A percentile compares a stretch with the other conserved stretches of the same genome.
Conservation (phyloP, 148 eudicot genomes). For the Vaccinium darrowii region DNA sequence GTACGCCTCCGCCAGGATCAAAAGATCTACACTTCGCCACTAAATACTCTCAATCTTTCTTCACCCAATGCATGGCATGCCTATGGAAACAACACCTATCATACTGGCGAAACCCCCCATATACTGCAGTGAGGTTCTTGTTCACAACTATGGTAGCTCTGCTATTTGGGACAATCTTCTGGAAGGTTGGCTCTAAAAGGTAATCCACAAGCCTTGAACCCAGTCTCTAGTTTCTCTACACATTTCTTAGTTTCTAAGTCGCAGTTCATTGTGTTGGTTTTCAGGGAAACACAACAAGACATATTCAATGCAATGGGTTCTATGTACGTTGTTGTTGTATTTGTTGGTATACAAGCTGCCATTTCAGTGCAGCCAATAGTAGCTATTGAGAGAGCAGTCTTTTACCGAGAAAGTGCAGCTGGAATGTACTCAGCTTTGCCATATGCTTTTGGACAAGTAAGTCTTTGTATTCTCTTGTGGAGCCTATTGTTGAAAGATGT, state of each 20-base stretch:
- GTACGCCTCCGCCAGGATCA: constrained; percentile 48
- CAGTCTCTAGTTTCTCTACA: background rate
- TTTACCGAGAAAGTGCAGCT: constrained; percentile 68
- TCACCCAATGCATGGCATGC: constrained; percentile 52
- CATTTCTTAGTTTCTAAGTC: background rate
- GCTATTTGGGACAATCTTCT: constrained; percentile 59
- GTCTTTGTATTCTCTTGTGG: background rate
- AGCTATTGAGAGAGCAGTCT: constrained; percentile 62
- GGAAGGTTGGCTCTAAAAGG: constrained; percentile 47
- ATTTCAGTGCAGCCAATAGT: constrained; percentile 64
- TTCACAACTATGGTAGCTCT: constrained; percentile 49
- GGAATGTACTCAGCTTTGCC: constrained; percentile 75
- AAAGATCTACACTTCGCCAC: constrained; percentile 50
- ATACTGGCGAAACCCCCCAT: constrained; percentile 60
- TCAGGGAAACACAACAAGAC: constrained; percentile 37
- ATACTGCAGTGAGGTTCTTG: constrained; percentile 54
- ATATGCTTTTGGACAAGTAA: constrained; percentile 69
- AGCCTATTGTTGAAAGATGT: background rate
- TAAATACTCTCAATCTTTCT: constrained; percentile 43
- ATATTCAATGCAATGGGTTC: constrained; percentile 71
- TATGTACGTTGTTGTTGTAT: constrained; percentile 51
- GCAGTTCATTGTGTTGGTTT: background rate
- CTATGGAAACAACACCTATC: constrained; percentile 64
- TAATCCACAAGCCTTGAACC: constrained; percentile 15
- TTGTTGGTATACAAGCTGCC: constrained; percentile 52